Evolutionary conservation across 108 stramenopile genomes (phyloP), one percentile per base, ranked within the genome.

Genomic region (Nitzschia sp.): DNA sequence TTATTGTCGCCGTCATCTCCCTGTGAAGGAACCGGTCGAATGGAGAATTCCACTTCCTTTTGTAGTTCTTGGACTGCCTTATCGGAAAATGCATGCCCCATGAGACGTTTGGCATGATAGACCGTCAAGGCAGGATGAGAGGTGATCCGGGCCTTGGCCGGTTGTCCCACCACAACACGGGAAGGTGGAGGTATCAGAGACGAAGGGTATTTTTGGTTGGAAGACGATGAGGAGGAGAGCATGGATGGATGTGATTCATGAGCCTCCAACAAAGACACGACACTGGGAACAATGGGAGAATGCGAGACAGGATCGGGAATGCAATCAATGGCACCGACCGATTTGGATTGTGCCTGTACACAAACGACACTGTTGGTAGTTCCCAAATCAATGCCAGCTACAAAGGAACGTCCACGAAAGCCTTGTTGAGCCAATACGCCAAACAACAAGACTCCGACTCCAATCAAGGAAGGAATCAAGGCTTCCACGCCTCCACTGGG

Each of bases 311-410:
- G 87, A 80, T 93, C 92, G 19, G 72, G 61, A 29, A 93, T 87
- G 70, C 92, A 93, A 15, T 81, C 82, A 59, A 93, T 93, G 19
- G 73, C 79, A 10, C 92, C 92, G 10, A 93, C 89, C 2, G 84
- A 79, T 67, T 85, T 84, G 44, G 85, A 78, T 3, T 67, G 86
- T 24, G 83, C 66, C 63, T 93, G 92, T 0, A 93, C 89, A 68
- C 92, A 93, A 57, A 93, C 72, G 17, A 93, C 92, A 58, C 83
- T 85, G 54, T 93, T 93, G 67, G 92, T 93, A 7, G 92, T 93
- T 38, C 92, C 92, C 59, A 93, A 62, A 77, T 93, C 92, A 50
- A 93, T 90, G 1, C 92, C 92, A 0, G 92, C 92, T 19, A 90
- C 89, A 12, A 81, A 83, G 3, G 86, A 80, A 10, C 92, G 77